Base-by-base conservation (phyloP, 164 flowering plant genomes). In the Platanus orientalis region DNA sequence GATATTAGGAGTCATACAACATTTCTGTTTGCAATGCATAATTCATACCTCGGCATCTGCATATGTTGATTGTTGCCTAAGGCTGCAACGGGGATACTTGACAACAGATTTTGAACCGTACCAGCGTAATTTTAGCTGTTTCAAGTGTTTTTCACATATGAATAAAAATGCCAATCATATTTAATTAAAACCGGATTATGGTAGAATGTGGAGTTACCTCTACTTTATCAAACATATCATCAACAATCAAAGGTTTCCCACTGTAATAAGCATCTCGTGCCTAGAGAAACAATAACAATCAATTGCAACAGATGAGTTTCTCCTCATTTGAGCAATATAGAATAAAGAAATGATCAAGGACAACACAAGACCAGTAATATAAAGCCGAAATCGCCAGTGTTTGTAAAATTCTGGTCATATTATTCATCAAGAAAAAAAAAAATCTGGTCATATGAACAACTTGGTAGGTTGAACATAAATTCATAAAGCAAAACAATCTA, bases 61-160 rank as follows among this genome's bases (percentile, higher is more conserved):
- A 78, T 94, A 94, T 3, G 96, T 73, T 12, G 89, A 87, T 32
- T 87, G 98, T 40, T 82, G 78, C 63, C 85, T 75, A 23, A 94
- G 75, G 70, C 98, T 90, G 77, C 98, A 94, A 2, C 98, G 87
- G 4, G 98, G 98, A 71, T 94, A 94, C 82, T 94, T 94, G 30
- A 91, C 77, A 12, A 91, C 97, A 17, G 88, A 86, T 69, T 94
- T 86, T 4, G 98, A 94, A 39, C 98, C 95, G 73, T 86, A 94
- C 81, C 87, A 76, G 69, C 97, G 75, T 24, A 94, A 69, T 66
- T 83, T 89, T 51, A 94, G 75, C 98, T 90, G 90, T 63, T 47
- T 36, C 60, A 50, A 3, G 19, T 49, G n/a, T 20, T 32, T 19
- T 27, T 63, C 45, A 12, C 19, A 12, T 30, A 65, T 48, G 14